Evolutionary conservation across 768 basidiomycete genomes (phyloP).

Genomic region (Tulasnella sp.): DNA sequence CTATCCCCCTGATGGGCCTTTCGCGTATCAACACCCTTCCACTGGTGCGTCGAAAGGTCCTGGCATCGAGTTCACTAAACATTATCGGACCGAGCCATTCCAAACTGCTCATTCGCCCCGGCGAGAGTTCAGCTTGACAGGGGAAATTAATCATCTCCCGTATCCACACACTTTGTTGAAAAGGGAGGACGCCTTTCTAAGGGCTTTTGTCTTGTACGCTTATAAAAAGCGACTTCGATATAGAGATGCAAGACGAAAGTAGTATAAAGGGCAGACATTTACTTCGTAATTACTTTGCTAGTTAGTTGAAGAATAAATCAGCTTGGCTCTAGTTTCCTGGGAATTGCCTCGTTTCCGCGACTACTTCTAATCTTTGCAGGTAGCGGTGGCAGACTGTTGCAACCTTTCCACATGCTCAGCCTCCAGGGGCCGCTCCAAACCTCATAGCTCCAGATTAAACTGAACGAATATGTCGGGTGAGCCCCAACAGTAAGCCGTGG

Average conservation of each 20-base stretch:
- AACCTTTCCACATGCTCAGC: no score
- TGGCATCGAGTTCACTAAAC: background rate
- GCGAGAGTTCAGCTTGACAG: background rate
- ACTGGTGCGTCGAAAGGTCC: background rate
- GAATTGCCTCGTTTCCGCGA: no score
- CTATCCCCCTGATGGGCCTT: background rate
- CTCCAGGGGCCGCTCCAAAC: no score
- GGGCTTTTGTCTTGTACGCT: background rate
- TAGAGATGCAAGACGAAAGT: background rate
- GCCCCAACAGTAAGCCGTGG: no score
- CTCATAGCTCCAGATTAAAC: no score
- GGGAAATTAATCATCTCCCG: background rate
- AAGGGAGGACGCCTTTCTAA: background rate
- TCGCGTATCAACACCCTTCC: background rate
- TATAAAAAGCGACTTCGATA: background rate
- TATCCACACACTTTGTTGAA: background rate
- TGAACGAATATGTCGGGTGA: no score
- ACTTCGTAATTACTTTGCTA: background rate
- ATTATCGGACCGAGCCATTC: background rate
- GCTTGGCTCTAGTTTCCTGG: no score
- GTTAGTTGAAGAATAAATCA: background rate
- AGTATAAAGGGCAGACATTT: background rate
- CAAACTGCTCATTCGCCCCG: background rate
- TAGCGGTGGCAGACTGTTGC: no score
- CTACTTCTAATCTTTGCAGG: no score